phyloP scores from a whole-genome alignment of 805 yeast species.

The Wickerhamomyces mucosus region DNA sequence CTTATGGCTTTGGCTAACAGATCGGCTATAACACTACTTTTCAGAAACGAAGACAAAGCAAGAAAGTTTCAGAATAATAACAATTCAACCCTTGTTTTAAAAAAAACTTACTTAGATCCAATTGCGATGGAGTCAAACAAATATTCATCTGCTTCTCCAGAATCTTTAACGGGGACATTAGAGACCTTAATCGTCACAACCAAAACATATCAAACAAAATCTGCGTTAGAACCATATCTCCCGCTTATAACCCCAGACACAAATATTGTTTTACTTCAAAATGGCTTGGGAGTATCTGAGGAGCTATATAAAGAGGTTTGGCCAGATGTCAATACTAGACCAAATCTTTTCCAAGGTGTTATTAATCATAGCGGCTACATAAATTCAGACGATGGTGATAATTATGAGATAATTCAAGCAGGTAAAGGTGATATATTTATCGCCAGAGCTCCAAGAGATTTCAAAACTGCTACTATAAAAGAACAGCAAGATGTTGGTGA shows the following conservation, averaged over 20 bases:
- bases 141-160: slow-evolving; percentile 8
- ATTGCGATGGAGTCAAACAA: too few relatives aligned
- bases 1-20: slow-evolving; percentile 11
- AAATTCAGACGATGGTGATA: slow-evolving; percentile 19
- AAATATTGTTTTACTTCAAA: slow-evolving; percentile 67
- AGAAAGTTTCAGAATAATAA: slow-evolving; percentile 11
- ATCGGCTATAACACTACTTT: slow-evolving; percentile 13
- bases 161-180: slow-evolving; percentile 24
- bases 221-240: slow-evolving; percentile 49
- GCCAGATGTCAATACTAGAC: slow-evolving; percentile 37
- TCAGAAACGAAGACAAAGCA: slow-evolving; percentile 14
- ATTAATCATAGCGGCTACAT: slow-evolving; percentile 78
- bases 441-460: slow-evolving; percentile 41
- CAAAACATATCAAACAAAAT: slow-evolving; percentile 64
- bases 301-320: slow-evolving; percentile 43
- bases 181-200: slow-evolving; percentile 64
- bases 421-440: slow-evolving; percentile 58
- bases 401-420: slow-evolving; percentile 51
- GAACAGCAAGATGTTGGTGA: slow-evolving; percentile 2
- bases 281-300: slow-evolving; percentile 80
- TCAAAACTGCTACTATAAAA: too few relatives aligned
- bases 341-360: slow-evolving; percentile 65
- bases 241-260: slow-evolving; percentile 41
- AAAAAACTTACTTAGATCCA: too few relatives aligned
- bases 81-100: too few relatives aligned